Base-by-base conservation (phyloP, 306 rosid genomes). In the Urtica urens region DNA sequence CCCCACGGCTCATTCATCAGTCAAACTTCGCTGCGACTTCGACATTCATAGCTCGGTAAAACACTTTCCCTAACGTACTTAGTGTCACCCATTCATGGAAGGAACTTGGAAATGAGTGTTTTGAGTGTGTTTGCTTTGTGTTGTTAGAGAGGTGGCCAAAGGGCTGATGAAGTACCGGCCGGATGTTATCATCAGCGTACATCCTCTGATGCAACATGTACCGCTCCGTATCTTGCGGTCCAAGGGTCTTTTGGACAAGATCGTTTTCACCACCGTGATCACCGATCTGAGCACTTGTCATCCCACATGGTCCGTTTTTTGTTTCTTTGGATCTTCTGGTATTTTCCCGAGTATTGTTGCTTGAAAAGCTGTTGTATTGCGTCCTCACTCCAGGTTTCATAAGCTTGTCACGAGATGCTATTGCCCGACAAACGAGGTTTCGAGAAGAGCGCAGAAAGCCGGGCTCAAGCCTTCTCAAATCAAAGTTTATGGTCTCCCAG, bases 261-360 rank as follows among this genome's bases (percentile, higher is more conserved):
- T 90, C 51, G 93, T 85, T 63, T 90, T 90, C 67, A 90, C 99
- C 42, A 90, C 99, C 30, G 99, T 90, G 15, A 35, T 90, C 57
- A 90, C 99, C 13, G 99, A 90, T 85, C 75, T 90, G 66, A 90
- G 99, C 82, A 90, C 99, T 2, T 90, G 99, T 71, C 99, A 90
- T 71, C 99, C 99, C 19, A 90, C 99, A 53, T 90, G 99, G 99
- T 85, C 38, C 48, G 92, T 72, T 69, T 13, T 35, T 24, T 11
- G 22, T 59, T 27, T 53, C 14, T 16, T 45, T 25, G 13, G 22
- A 46, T 39, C 28, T 43, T 22, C 51, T 3, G 43, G 42, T 53
- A 14, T 57, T 7, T 66, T 66, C 57, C 21, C 70, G 30, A 59
- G 47, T 64, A 33, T 60, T 69, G 45, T 29, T 57, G 41, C 66